Evolutionary conservation across 176 grass and related monocot genomes (phyloP).

Genomic region (Bothriochloa decipiens): DNA sequence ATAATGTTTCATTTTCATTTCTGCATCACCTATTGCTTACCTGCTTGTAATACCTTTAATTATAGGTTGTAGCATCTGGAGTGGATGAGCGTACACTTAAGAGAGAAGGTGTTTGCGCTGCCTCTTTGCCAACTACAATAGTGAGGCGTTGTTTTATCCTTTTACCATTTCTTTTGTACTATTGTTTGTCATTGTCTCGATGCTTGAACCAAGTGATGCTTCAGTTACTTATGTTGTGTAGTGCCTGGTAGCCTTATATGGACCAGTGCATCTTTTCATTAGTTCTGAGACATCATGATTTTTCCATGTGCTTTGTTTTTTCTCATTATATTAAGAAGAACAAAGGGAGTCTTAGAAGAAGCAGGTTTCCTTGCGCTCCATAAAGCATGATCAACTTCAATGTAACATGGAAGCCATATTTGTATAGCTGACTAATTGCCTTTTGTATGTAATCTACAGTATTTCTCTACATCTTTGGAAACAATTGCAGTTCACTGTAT

Average conservation of each 20-base stretch:
- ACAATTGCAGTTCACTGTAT: constrained; percentile 1
- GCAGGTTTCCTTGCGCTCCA: not conserved
- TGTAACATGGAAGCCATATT: constrained; percentile 5
- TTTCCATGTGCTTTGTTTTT: not conserved
- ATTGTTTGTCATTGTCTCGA: not conserved
- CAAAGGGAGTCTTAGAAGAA: not conserved
- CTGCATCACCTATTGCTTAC: constrained; percentile 4
- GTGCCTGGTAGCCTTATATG: not conserved
- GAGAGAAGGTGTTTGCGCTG: constrained; percentile 95
- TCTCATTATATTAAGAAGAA: not conserved
- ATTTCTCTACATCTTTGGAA: not conserved
- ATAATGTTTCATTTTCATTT: not conserved
- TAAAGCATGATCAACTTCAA: not conserved
- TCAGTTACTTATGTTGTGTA: not conserved
- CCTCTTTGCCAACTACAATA: constrained; percentile 98
- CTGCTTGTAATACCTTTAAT: not conserved
- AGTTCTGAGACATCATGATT: not conserved
- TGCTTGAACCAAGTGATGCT: constrained; percentile 1
- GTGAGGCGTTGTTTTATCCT: constrained; percentile 33
- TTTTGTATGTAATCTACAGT: not conserved
- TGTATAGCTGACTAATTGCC: not conserved
- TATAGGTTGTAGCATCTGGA: constrained; percentile 94
- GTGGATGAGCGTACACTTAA: constrained; percentile 94
- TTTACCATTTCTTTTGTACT: constrained; percentile 9
- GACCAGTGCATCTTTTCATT: not conserved